Evolutionary conservation across 192 early-diverging fungal species (phyloP), one percentile per base, ranked within the genome.

Genomic region (Phlyctochytrium planicorne): DNA sequence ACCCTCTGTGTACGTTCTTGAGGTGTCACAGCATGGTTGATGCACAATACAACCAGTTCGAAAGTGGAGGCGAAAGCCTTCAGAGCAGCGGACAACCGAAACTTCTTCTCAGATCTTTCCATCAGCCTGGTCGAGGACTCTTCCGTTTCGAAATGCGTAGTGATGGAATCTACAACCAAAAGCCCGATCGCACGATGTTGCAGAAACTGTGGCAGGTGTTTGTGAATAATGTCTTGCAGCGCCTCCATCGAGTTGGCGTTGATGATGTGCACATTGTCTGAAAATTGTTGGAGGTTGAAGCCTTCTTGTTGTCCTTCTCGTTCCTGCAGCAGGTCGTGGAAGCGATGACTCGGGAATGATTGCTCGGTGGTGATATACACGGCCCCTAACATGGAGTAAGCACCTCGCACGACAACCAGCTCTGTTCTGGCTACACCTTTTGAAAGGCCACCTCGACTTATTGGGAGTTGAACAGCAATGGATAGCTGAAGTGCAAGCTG

Each of bases 131-230:
- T 29, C 27, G 34, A 53, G 20, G 53, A 56, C 24, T 81, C 80
- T 23, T 79, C 84, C 31, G 74, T 82, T 3, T 23, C n/a, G 53
- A 64, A 65, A 31, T 27, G 24, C 34, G 90, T 88, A 2, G 91
- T 83, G 25, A 98, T 90, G 0, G 93, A 93, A 72, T 98, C 95
- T 34, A 98, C 82, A 4, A 95, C 82, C 23, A 98, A 74, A 37
- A 95, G 71, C n/a, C 82, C 73, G 32, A 94, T 81, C 1, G 73
- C 68, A 25, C 80, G 77, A 2, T 70, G 66, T 25, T 70, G 65
- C 31, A 91, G 52, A 14, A 94, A 70, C 1, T 78, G 80, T 2
- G 89, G 89, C 6, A 98, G 70, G 31, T 91, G 89, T 70, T 92
- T 91, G 55, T 80, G 76, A 1, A 94, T 64, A 10, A 89, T 79